Percentiles rank a stretch among this genome's conserved stretches.
Conservation (phyloP, 108 stramenopile species). For the Stephanodiscus minutulus region DNA sequence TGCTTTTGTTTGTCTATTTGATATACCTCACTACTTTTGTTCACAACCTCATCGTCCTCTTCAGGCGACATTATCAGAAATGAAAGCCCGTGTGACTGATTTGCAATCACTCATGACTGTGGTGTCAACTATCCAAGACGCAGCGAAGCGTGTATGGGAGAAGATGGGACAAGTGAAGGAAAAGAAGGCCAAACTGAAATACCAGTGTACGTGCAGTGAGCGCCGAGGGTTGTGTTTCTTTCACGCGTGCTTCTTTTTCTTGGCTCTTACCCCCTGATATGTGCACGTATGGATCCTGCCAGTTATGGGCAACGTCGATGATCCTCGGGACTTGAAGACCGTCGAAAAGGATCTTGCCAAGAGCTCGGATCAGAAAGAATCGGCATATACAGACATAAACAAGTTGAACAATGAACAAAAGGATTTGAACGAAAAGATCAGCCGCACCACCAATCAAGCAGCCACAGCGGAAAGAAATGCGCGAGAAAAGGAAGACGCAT, state of each 20-base stretch:
- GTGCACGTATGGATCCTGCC: neutral
- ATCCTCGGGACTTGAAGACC: slow-evolving; percentile 61
- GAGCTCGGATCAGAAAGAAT: slow-evolving; percentile 54
- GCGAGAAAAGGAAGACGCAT: slow-evolving; percentile 67
- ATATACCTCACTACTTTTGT: too few relatives aligned
- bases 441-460: slow-evolving; percentile 41
- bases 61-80: slow-evolving; percentile 20
- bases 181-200: slow-evolving; percentile 50
- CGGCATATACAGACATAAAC: slow-evolving; percentile 56
- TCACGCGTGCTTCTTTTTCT: neutral
- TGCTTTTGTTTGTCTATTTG: too few relatives aligned
- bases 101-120: slow-evolving; percentile 53
- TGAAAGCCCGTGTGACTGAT: slow-evolving; percentile 41
- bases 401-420: slow-evolving; percentile 72
- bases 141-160: slow-evolving; percentile 44
- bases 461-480: slow-evolving; percentile 56
- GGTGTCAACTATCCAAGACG: slow-evolving; percentile 43
- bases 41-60: too few relatives aligned
- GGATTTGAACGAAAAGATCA: slow-evolving; percentile 54
- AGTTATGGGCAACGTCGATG: slow-evolving; percentile 15
- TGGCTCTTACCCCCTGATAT: slow-evolving; percentile 7
- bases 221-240: neutral
- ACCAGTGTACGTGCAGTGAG: slow-evolving; percentile 9
- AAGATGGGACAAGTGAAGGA: slow-evolving; percentile 49
- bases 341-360: slow-evolving; percentile 67